phyloP scores from a whole-genome alignment of 768 basidiomycete genomes.

The Leucocoprinus birnbaumii region DNA sequence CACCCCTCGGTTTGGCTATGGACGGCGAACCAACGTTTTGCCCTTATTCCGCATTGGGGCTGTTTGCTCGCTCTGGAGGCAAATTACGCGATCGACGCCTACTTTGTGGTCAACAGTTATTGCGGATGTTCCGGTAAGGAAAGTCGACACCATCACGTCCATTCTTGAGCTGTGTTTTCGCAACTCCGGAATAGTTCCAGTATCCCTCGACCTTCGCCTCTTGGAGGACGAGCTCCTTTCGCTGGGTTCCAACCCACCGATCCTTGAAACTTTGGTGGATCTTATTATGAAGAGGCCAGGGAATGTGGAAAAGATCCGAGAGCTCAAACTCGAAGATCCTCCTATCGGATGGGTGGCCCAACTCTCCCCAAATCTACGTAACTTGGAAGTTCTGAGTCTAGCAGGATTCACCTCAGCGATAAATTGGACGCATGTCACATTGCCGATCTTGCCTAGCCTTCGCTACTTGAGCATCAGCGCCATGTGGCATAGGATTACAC shows the following conservation, averaged over 20 bases:
- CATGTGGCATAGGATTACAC: neutral
- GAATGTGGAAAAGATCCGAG: neutral
- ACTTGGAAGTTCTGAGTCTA: neutral
- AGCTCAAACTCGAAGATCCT: no score
- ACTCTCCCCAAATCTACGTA: no score
- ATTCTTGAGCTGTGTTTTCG: neutral
- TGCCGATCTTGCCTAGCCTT: neutral
- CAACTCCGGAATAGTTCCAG: neutral
- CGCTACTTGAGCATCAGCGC: neutral
- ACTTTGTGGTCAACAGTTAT: neutral
- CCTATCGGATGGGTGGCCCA: no score
- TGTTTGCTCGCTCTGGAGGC: conserved; percentile 4
- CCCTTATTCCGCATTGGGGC: conserved; percentile 1
- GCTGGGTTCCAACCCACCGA: neutral
- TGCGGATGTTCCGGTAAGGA: neutral
- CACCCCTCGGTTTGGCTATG: neutral
- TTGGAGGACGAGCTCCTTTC: neutral
- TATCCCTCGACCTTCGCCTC: neutral
- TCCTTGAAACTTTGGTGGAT: neutral
- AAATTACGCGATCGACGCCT: conserved; percentile 2
- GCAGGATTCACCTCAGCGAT: neutral
- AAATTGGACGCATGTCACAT: neutral
- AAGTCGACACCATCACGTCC: neutral
- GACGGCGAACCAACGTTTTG: neutral
- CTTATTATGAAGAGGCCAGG: neutral